phyloP scores from a whole-genome alignment of 352 stramenopile species.

The Phytophthora pluvialis region DNA sequence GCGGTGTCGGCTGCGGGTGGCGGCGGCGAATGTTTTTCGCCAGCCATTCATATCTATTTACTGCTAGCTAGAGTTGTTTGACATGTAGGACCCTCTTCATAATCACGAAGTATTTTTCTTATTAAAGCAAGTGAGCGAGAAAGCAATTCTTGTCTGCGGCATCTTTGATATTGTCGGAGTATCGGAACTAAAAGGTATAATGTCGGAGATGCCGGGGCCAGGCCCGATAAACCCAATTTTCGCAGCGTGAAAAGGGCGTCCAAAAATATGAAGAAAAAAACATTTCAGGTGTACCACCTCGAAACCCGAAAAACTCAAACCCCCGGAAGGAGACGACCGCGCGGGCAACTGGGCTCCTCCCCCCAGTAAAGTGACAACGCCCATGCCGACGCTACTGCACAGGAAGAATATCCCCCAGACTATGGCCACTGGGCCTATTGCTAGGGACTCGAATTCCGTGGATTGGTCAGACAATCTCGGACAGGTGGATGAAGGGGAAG shows the following conservation, averaged over 20 bases:
- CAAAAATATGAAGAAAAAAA: neutral
- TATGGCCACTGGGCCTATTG: conserved; percentile 49
- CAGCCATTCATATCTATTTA: too few relatives aligned
- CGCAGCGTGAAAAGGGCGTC: neutral
- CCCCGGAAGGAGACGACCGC: neutral
- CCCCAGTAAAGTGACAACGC: conserved; percentile 16
- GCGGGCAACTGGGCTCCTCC: neutral
- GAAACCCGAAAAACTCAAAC: neutral
- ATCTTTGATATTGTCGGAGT: too few relatives aligned
- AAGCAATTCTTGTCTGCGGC: too few relatives aligned
- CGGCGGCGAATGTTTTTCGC: too few relatives aligned
- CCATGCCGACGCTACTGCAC: conserved; percentile 46
- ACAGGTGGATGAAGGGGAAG: conserved; percentile 38
- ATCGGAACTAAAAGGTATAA: too few relatives aligned
- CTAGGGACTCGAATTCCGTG: conserved; percentile 52
- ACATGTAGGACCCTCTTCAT: too few relatives aligned
- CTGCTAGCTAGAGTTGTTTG: too few relatives aligned
- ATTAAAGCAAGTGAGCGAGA: too few relatives aligned
- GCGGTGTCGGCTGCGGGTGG: too few relatives aligned
- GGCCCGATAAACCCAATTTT: too few relatives aligned
- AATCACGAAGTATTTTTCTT: too few relatives aligned
- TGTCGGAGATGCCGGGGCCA: too few relatives aligned
- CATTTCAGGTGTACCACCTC: conserved; percentile 5
- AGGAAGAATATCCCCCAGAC: conserved; percentile 72
- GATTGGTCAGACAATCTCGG: conserved; percentile 67